Evolutionary conservation across 345 rosid species (phyloP), one percentile per base, ranked within the genome.

Genomic region (Melaleuca quinquenervia): DNA sequence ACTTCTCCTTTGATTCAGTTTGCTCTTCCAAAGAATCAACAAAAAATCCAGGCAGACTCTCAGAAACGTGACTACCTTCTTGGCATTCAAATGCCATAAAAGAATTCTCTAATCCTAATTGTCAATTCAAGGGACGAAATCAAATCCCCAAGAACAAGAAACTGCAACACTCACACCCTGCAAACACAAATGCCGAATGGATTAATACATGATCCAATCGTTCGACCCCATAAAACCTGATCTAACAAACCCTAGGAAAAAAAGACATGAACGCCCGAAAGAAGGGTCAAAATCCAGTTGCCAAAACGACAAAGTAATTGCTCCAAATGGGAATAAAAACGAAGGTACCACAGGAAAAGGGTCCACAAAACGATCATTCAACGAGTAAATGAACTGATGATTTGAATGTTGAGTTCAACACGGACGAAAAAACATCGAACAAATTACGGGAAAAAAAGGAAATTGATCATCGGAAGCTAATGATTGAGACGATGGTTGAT

Each of bases 61-160:
- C 85, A 13, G 82, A 84, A 84, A 89, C 89, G 89, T 90, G 88
- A 87, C 82, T 87, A 87, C 85, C 88, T 58, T 82, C 92, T 85
- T 89, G 98, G 93, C 95, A 94, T 91, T 93, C 96, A 93, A 95
- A 95, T 94, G 86, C 99, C 98, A 97, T 96, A 92, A 94, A 93
- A 85, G 78, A 87, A 82, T 82, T 20, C 80, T 13, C 86, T 84
- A 82, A 64, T 18, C 82, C 49, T 53, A 87, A 60, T 45, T 24
- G 56, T 48, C 83, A 88, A 84, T 27, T 32, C 8, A 41, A 80
- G 48, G 45, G 76, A 53, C 53, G 78, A 55, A 55, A 22, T 56
- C 84, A 49, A 54, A 53, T 55, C 83, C 86, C 83, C 86, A 9
- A 18, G 36, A 41, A 52, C 27, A 85, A 52, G 15, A 10, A 32